Conservation (phyloP, 192 early-diverging fungal species). For the Chytriomyces sp. region DNA sequence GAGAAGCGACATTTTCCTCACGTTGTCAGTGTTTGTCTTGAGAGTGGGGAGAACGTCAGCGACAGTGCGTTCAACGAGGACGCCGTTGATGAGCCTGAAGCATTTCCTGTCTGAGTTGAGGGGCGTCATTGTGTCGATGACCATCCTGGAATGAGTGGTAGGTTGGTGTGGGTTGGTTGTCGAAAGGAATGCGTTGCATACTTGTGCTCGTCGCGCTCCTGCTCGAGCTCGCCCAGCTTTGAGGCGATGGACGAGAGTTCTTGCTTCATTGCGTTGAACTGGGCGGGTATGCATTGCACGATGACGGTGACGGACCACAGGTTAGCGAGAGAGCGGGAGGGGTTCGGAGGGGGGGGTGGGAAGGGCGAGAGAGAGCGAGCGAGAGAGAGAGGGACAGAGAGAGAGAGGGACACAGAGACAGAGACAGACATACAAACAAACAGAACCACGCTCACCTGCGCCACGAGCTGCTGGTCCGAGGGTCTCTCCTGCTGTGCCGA, state of each 20-base stretch:
- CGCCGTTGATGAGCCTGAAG: constrained; percentile 90
- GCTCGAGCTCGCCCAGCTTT: constrained; percentile 93
- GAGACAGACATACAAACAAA: neutral
- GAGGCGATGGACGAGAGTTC: constrained; percentile 82
- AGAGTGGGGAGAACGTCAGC: constrained; percentile 89
- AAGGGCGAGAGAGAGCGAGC: neutral
- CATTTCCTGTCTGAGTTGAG: constrained; percentile 84
- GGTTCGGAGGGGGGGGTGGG: neutral
- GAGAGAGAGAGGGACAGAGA: too few species aligned
- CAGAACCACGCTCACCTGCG: constrained; percentile 34
- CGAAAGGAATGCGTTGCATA: constrained; percentile 33
- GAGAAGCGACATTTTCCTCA: constrained; percentile 33
- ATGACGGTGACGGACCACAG: neutral
- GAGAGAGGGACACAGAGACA: neutral
- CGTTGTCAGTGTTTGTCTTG: constrained; percentile 81
- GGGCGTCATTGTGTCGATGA: constrained; percentile 91
- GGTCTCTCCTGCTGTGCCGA: constrained; percentile 47
- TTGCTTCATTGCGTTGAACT: constrained; percentile 73
- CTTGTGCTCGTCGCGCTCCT: constrained; percentile 92
- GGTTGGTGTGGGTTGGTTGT: neutral
- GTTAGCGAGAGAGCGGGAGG: too few species aligned
- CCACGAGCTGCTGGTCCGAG: constrained; percentile 62
- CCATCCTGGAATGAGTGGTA: constrained; percentile 53
- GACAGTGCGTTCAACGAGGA: constrained; percentile 91
- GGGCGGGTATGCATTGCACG: neutral